These are phyloP conservation scores for Mortierella claussenii DNA, from an alignment of 192 early-diverging fungal genomes.

Conservation along the genomic window DNA sequence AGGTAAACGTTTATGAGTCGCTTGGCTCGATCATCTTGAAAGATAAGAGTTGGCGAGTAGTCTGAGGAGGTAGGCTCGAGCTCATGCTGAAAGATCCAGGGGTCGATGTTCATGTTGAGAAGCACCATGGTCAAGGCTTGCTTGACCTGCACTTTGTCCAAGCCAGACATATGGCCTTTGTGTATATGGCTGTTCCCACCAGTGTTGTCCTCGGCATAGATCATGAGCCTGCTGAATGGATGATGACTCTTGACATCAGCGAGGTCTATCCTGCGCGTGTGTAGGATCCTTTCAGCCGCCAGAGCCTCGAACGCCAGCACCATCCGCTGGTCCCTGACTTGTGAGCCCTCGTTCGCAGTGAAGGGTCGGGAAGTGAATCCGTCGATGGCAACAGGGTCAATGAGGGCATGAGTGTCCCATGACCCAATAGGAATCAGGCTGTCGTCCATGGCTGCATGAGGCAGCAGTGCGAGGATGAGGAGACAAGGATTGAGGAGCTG, in stretches of 20 bases:
- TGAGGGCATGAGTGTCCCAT: constrained; percentile 19
- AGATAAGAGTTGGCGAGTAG: background rate
- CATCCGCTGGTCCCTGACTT: constrained; percentile 3
- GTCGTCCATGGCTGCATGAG: background rate
- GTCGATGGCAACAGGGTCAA: background rate
- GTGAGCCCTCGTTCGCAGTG: background rate
- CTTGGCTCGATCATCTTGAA: constrained; percentile 14
- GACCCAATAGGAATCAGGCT: constrained; percentile 31
- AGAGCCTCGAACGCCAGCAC: constrained; percentile 3
- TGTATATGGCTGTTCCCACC: background rate
- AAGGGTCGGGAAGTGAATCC: constrained; percentile 11
- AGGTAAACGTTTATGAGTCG: constrained; percentile 48
- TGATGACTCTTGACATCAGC: background rate
- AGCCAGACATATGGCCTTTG: background rate
- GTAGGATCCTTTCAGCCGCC: background rate
- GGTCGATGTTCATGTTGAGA: constrained; percentile 31
- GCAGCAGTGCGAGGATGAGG: background rate
- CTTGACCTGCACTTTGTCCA: background rate
- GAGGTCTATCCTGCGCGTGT: background rate
- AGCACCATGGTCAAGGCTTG: constrained; percentile 17
- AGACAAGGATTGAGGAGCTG: background rate
- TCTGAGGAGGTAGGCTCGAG: background rate
- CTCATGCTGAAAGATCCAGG: constrained; percentile 2
- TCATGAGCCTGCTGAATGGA: constrained; percentile 1
- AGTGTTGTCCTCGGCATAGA: constrained; percentile 11